phyloP scores from a whole-genome alignment of 1,284 basidiomycete species.

The Irpex sp. region DNA sequence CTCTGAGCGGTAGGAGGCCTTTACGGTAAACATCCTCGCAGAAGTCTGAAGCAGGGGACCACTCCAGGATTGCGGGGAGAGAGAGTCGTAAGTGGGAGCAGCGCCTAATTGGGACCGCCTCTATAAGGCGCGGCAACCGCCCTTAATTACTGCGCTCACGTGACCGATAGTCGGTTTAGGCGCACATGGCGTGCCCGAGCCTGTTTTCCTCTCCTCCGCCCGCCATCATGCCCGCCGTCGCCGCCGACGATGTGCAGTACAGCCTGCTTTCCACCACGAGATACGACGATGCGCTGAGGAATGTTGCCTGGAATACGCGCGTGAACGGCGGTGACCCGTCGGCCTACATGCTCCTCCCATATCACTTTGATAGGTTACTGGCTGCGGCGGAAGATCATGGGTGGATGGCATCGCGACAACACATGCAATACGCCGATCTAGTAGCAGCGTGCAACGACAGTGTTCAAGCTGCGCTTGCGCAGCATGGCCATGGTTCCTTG shows the following conservation, averaged over 20 bases:
- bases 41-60: conserved; percentile 13
- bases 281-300: conserved; percentile 49
- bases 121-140: conserved; percentile 11
- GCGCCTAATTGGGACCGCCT: conserved; percentile 12
- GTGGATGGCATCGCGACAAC: conserved; percentile 37
- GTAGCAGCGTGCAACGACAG: conserved; percentile 39
- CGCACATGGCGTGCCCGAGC: neutral
- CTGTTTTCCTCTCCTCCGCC: neutral
- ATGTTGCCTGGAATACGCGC: conserved; percentile 53
- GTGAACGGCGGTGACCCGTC: conserved; percentile 41
- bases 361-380: conserved; percentile 56
- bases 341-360: conserved; percentile 53
- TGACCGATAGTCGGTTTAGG: conserved; percentile 3
- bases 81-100: conserved; percentile 12
- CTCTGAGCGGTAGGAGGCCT: conserved; percentile 49
- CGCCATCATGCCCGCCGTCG: neutral
- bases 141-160: conserved; percentile 8
- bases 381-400: conserved; percentile 45
- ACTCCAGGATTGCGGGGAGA: conserved; percentile 17
- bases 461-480: conserved; percentile 25
- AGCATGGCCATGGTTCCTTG: neutral
- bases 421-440: conserved; percentile 37
- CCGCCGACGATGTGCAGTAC: conserved; percentile 16
- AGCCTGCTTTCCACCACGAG: conserved; percentile 52
- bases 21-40: conserved; percentile 49